phyloP scores from a whole-genome alignment of 2,329 filamentous ascomycete species.

The Anthostomella pinea region DNA sequence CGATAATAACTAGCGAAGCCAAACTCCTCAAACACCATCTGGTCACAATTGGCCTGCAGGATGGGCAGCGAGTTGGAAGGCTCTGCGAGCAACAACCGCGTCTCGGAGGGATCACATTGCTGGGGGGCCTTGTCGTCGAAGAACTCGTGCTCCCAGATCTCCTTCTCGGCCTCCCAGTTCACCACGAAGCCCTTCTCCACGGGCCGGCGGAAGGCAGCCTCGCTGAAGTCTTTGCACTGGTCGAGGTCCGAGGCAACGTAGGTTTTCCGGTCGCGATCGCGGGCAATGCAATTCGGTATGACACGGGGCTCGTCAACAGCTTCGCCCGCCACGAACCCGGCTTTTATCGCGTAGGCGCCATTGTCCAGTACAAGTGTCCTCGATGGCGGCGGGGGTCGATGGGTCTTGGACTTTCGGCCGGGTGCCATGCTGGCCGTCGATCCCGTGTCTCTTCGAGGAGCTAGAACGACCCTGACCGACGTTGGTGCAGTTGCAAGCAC shows the following conservation, averaged over 20 bases:
- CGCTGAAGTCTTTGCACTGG: constrained; percentile 82
- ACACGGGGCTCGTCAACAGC: constrained; percentile 57
- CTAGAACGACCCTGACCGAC: no score
- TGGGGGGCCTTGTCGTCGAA: constrained; percentile 66
- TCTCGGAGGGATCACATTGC: constrained; percentile 73
- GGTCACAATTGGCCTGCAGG: constrained; percentile 86
- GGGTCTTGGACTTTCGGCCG: constrained; percentile 48
- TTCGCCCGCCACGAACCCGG: constrained; percentile 64
- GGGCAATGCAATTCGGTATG: constrained; percentile 86
- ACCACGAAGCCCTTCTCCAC: constrained; percentile 94
- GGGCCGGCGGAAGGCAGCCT: constrained; percentile 80
- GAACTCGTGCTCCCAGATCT: constrained; percentile 91
- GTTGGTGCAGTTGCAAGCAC: no score
- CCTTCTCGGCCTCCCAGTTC: constrained; percentile 94
- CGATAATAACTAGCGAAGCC: constrained; percentile 85
- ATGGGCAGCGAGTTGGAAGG: constrained; percentile 78
- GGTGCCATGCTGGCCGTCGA: constrained; percentile 30
- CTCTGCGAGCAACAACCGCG: constrained; percentile 82
- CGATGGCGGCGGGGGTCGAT: constrained; percentile 51
- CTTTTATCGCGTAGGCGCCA: constrained; percentile 87
- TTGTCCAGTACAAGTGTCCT: constrained; percentile 89
- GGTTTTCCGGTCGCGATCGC: constrained; percentile 72
- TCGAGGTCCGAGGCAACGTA: constrained; percentile 79
- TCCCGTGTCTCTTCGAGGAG: no score
- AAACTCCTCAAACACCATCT: constrained; percentile 97